phyloP scores from a whole-genome alignment of 1,284 basidiomycete genomes.

The Tylopilus sp. region DNA sequence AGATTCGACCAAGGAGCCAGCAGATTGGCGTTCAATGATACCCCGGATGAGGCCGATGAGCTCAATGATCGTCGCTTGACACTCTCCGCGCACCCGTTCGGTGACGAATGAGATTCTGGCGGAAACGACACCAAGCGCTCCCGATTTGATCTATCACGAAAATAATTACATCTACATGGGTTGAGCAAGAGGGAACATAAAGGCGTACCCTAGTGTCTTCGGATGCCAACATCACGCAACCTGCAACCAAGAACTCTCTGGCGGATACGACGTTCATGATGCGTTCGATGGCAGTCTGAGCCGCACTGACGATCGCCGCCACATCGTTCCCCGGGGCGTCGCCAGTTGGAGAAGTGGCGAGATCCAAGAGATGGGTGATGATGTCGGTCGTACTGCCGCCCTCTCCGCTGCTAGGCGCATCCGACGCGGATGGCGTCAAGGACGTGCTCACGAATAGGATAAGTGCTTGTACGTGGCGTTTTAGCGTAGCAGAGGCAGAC shows the following conservation, averaged over 20 bases:
- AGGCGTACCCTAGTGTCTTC: conserved; percentile 46
- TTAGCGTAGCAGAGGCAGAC: conserved; percentile 45
- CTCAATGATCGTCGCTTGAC: conserved; percentile 48
- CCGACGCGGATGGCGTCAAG: conserved; percentile 41
- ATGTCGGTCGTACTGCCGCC: conserved; percentile 35
- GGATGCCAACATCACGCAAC: conserved; percentile 53
- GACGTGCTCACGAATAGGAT: conserved; percentile 50
- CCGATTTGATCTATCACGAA: conserved; percentile 52
- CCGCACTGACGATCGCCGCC: conserved; percentile 46
- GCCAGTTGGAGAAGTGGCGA: conserved; percentile 19
- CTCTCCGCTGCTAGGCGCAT: conserved; percentile 38
- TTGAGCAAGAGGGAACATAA: not conserved
- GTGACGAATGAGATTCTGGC: conserved; percentile 66
- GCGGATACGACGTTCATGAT: conserved; percentile 65
- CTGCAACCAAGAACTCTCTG: conserved; percentile 56
- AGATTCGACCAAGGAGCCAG: conserved; percentile 40
- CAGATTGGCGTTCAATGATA: conserved; percentile 46
- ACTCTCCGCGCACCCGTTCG: conserved; percentile 53
- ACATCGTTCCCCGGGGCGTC: conserved; percentile 23
- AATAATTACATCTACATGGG: not conserved
- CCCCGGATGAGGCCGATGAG: conserved; percentile 53
- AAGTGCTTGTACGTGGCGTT: conserved; percentile 65
- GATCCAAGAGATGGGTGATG: conserved; percentile 27
- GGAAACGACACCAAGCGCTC: conserved; percentile 64
- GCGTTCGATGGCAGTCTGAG: conserved; percentile 49